Evolutionary conservation across 1,284 basidiomycete genomes (phyloP).

Genomic region (Lignosus rhinocerotis): DNA sequence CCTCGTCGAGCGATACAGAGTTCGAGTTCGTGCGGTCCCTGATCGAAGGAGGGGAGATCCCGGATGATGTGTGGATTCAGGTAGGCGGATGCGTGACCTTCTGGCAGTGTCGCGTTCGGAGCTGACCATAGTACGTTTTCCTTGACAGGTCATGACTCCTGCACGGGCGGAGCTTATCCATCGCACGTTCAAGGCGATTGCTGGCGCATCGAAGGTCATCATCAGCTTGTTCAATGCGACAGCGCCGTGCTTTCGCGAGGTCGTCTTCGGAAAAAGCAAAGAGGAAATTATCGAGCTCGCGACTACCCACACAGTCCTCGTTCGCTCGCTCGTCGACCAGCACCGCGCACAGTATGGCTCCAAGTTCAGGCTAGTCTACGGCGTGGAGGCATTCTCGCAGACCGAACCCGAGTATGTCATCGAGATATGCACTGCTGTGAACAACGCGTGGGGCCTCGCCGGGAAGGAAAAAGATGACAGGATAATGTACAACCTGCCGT

Average conservation of each 20-base stretch:
- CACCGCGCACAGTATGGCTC: slow-evolving; percentile 85
- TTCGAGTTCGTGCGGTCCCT: slow-evolving; percentile 91
- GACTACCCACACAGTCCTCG: slow-evolving; percentile 83
- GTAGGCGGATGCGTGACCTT: slow-evolving; percentile 44
- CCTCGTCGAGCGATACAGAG: slow-evolving; percentile 95
- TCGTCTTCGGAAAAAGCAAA: slow-evolving; percentile 93
- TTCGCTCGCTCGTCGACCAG: slow-evolving; percentile 82
- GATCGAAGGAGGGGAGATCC: slow-evolving; percentile 80
- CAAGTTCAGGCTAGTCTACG: slow-evolving; percentile 94
- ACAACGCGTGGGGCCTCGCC: slow-evolving; percentile 84
- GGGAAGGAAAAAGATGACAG: slow-evolving; percentile 67
- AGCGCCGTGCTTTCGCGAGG: slow-evolving; percentile 90
- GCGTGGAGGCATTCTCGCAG: slow-evolving; percentile 97
- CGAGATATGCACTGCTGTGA: slow-evolving; percentile 92
- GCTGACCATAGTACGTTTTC: slow-evolving; percentile 11
- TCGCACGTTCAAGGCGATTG: slow-evolving; percentile 87
- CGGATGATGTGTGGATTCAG: slow-evolving; percentile 98
- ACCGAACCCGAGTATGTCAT: slow-evolving; percentile 97
- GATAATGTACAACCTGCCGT: slow-evolving; percentile 97
- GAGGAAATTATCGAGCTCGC: slow-evolving; percentile 91
- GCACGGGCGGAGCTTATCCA: slow-evolving; percentile 94
- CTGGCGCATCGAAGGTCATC: slow-evolving; percentile 89
- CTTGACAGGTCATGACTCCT: slow-evolving; percentile 83
- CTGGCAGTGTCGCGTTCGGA: slow-evolving; percentile 11
- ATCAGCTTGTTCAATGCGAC: slow-evolving; percentile 99